Base-by-base conservation (phyloP, 176 grass and related monocot species). In the Eleusine coracana region DNA sequence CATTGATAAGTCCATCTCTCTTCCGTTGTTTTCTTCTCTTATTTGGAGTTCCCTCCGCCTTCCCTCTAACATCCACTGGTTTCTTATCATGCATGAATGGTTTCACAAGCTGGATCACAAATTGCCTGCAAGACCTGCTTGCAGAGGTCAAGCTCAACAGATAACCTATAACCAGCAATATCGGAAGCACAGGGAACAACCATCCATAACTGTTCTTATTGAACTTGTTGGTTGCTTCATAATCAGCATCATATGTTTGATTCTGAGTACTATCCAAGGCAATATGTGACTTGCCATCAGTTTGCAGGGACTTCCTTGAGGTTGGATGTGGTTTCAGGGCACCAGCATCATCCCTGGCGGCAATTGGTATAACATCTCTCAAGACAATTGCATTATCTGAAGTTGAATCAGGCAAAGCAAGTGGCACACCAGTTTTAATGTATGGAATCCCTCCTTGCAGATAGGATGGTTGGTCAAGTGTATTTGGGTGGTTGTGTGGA, bases 21-120 rank as follows among this genome's bases (percentile, higher is more conserved):
- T 88, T 96, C 40, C 89, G 89, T 18, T 75, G 13, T 89, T 96
- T 99, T 67, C 80, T 96, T 81, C 87, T 99, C 84, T 95, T 59
- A 59, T 23, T 99, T 56, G 93, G 70, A 80, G 77, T 51, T 71
- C 68, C 79, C 70, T 87, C 88, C 36, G 81, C 66, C 36, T 74
- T 85, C 25, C 75, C 82, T 83, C 83, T 90, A 72, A 76, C 73
- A 41, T 92, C 83, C 7, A 77, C 76, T 15, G 7, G 62, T 71
- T 89, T 84, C 74, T 89, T 88, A 20, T 89, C 66, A 68, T 17
- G 70, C 52, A 73, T 86, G 36, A 82, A 85, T 84, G 78, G 51
- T 51, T 88, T 88, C 42, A 80, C 80, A 62, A 87, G 59, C 46
- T 38, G 29, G 71, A 81, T 77, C 74, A 72, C 61, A 28, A 83